Evolutionary conservation across 176 grass and related monocot genomes (phyloP).

Genomic region (Avena eriantha): DNA sequence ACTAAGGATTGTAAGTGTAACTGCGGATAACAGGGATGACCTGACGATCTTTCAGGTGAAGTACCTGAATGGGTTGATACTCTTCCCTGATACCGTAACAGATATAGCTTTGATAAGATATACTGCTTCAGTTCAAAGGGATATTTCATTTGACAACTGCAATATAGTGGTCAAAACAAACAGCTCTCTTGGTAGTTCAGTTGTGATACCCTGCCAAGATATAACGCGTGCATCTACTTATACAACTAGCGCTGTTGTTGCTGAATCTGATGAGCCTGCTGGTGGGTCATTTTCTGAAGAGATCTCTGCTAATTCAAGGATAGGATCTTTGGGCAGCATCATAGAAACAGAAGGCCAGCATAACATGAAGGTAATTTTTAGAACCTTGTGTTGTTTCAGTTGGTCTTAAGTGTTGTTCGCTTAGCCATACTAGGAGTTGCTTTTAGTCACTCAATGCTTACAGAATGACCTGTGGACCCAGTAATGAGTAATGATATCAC

Average conservation of each 20-base stretch:
- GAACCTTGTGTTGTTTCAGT: constrained; percentile 16
- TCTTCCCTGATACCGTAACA: constrained; percentile 69
- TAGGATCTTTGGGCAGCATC: constrained; percentile 60
- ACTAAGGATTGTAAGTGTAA: constrained; percentile 59
- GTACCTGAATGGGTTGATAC: constrained; percentile 68
- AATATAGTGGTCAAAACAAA: constrained; percentile 84
- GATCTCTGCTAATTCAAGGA: constrained; percentile 52
- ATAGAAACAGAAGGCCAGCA: constrained; percentile 37
- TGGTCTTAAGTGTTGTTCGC: constrained; percentile 21
- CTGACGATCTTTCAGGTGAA: constrained; percentile 66
- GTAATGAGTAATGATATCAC: not conserved
- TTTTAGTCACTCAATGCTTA: constrained; percentile 2
- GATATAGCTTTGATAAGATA: constrained; percentile 74
- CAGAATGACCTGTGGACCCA: not conserved
- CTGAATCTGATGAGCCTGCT: constrained; percentile 42
- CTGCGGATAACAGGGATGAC: constrained; percentile 59
- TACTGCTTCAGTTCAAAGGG: constrained; percentile 50
- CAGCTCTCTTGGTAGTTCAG: constrained; percentile 63
- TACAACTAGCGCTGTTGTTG: constrained; percentile 28
- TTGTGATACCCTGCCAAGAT: constrained; percentile 80
- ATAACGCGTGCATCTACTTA: constrained; percentile 46
- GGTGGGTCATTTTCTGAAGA: constrained; percentile 48
- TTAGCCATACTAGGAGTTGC: not conserved
- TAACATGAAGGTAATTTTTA: constrained; percentile 60
- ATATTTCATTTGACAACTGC: constrained; percentile 61